Base-by-base conservation (phyloP, 2,329 filamentous ascomycete species). In the Aspergillus fumigatus region DNA sequence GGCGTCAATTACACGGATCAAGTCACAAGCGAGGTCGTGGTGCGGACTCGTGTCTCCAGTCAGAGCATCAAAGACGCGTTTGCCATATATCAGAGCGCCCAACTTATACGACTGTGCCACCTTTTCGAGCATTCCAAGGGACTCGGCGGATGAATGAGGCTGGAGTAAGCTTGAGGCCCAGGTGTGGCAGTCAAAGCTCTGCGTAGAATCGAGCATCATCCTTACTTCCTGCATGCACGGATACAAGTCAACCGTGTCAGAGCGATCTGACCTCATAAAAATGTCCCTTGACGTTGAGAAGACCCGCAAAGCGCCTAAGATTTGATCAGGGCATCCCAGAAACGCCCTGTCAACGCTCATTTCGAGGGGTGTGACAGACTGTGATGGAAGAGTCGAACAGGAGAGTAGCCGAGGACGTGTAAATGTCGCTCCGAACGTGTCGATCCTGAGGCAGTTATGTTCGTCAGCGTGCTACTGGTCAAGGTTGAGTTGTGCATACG, bases 41-140 rank as follows among this genome's bases (percentile, higher is more conserved):
- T 50, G 55, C 4, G 41, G 21, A 4, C 35, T 48, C 4, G 14
- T 27, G 3, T 27, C 6, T 17, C 23, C 23, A 0, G 6, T 45
- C 11, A 63, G 25, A 29, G 49, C 52, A 43, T 41, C 11, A 14
- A 57, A 38, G 4, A 63, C 50, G 11, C 55, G 55, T 10, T 26
- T 59, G 11, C 59, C 62, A 48, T 64, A 64, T 3, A 64, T 41
- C 8, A 60, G 2, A 1, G 57, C n/a, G 3, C 53, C 60, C n/a
- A 8, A 26, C 54, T 54, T 64, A 32, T 64, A 62, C 43, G 59
- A 38, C 27, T 61, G 43, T 0, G 55, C 55, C 27, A 29, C 27
- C 27, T 10, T 29, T 8, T 29, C 27, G 6, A 61, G 25, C 1
- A 47, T 9, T 3, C 26, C 53, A 21, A 61, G 17, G n/a, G 14